phyloP scores from a whole-genome alignment of 2,329 filamentous ascomycete species.

The Trichoderma sp. region DNA sequence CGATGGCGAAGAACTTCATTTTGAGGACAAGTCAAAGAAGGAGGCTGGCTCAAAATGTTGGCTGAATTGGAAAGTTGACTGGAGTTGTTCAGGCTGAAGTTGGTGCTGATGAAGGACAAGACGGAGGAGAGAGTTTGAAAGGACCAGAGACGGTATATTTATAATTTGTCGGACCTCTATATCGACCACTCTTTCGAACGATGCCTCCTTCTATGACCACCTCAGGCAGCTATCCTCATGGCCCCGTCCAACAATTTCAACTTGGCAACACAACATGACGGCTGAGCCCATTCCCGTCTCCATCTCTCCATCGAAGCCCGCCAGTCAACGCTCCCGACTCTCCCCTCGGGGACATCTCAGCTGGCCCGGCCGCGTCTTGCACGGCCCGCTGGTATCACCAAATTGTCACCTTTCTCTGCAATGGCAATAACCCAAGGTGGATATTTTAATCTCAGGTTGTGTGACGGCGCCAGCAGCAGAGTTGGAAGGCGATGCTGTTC shows the following conservation, averaged over 20 bases:
- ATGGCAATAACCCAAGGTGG: neutral
- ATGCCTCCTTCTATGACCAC: no score
- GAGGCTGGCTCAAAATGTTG: neutral
- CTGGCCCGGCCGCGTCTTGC: neutral
- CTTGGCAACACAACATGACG: neutral
- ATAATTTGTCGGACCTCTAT: neutral
- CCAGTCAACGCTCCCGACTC: neutral
- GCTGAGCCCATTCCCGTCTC: neutral
- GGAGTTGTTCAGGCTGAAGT: neutral
- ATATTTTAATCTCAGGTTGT: neutral
- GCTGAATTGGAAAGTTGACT: neutral
- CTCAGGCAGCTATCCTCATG: no score
- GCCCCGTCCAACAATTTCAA: neutral
- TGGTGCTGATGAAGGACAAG: conserved; percentile 1
- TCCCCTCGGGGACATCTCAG: neutral
- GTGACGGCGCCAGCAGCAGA: neutral
- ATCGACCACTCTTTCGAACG: neutral
- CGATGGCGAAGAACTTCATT: conserved; percentile 32
- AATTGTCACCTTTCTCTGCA: neutral
- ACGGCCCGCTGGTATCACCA: neutral
- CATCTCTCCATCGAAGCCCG: neutral
- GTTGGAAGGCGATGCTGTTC: neutral
- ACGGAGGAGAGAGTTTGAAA: neutral
- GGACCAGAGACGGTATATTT: neutral
- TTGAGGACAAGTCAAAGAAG: neutral